phyloP scores from a whole-genome alignment of 192 early-diverging fungal genomes.

The Coemansia sp. region DNA sequence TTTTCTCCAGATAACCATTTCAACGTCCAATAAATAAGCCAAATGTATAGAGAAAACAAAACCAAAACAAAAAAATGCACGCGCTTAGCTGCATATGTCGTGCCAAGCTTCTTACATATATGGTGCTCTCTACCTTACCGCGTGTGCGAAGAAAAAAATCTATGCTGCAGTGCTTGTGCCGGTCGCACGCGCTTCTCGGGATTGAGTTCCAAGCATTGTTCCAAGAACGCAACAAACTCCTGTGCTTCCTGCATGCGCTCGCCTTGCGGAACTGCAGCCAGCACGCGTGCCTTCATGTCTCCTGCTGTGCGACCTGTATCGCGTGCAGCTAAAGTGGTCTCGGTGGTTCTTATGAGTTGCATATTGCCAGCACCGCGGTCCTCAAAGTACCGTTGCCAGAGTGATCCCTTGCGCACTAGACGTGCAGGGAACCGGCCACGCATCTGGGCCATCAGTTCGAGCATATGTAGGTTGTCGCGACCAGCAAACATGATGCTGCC shows the following conservation, averaged over 20 bases:
- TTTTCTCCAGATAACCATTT: too few species aligned
- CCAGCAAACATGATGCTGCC: slow-evolving; percentile 95
- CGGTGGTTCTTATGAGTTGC: slow-evolving; percentile 60
- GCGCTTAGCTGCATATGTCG: too few species aligned
- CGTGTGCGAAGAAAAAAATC: slow-evolving; percentile 85
- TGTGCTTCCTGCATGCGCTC: slow-evolving; percentile 51
- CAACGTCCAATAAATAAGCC: too few species aligned
- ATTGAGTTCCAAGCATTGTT: slow-evolving; percentile 74
- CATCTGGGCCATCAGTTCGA: slow-evolving; percentile 87
- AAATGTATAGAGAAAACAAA: too few species aligned
- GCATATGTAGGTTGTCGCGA: slow-evolving; percentile 94
- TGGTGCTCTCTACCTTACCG: too few species aligned
- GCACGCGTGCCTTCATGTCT: slow-evolving; percentile 70
- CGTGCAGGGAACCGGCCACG: slow-evolving; percentile 86
- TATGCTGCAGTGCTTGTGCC: slow-evolving; percentile 80
- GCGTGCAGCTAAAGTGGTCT: slow-evolving; percentile 62
- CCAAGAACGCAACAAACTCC: slow-evolving; percentile 80
- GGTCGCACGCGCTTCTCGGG: slow-evolving; percentile 89
- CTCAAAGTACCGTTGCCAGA: slow-evolving; percentile 85
- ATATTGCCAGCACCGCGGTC: slow-evolving; percentile 52
- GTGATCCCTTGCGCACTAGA: slow-evolving; percentile 79
- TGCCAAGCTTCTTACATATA: too few species aligned
- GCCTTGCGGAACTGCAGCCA: slow-evolving; percentile 52
- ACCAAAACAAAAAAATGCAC: too few species aligned
- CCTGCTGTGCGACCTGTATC: too few species aligned